Percentiles rank a stretch among this genome's conserved stretches.
Conservation (phyloP, 257 asterid species). For the Salvia splendens region DNA sequence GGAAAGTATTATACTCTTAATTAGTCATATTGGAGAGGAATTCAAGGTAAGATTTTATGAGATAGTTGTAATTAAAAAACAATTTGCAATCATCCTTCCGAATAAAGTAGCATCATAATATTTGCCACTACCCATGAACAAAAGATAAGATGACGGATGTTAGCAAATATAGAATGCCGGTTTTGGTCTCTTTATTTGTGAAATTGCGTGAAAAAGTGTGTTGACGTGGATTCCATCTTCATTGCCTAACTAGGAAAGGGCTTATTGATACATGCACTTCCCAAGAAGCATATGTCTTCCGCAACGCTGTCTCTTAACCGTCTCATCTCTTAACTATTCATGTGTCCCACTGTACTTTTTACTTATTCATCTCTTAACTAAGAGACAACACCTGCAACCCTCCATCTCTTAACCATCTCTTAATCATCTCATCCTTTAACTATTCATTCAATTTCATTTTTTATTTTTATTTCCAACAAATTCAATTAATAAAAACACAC, state of each 20-base stretch:
- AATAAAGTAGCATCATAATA: not conserved
- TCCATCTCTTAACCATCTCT: no score
- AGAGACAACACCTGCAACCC: no score
- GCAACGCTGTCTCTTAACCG: no score
- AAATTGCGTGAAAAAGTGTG: conserved; percentile 3
- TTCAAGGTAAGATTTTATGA: not conserved
- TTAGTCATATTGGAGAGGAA: not conserved
- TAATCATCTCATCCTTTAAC: no score
- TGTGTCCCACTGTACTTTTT: no score
- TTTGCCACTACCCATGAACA: not conserved
- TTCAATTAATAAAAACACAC: no score
- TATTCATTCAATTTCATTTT: no score
- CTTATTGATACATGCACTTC: not conserved
- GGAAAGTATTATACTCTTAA: not conserved
- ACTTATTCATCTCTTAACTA: no score
- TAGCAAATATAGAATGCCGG: conserved; percentile 8
- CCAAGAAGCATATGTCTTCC: no score
- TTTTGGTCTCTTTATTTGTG: not conserved
- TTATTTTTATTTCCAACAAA: no score
- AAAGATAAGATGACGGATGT: not conserved
- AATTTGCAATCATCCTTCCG: not conserved
- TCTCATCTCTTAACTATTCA: no score
- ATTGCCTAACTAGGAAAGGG: conserved; percentile 1
- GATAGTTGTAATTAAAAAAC: not conserved
- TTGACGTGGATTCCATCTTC: conserved; percentile 1